Conservation (phyloP, 148 eudicot genomes). For the Diospyros kaki region DNA sequence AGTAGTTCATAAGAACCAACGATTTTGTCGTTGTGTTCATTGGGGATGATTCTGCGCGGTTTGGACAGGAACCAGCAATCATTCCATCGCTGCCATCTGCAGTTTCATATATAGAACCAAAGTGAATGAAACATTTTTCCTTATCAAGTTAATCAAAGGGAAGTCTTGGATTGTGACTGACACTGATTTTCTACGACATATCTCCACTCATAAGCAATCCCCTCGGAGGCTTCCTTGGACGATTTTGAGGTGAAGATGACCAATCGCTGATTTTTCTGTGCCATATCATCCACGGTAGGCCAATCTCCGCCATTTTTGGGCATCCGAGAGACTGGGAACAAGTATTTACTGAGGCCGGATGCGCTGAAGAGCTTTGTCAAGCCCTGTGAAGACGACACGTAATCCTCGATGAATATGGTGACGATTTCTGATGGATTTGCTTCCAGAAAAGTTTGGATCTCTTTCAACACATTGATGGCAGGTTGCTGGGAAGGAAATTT, state of each 20-base stretch:
- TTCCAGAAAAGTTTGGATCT: slow-evolving; percentile 58
- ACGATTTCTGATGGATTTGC: slow-evolving; percentile 71
- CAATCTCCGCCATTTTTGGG: slow-evolving; percentile 73
- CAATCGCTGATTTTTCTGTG: slow-evolving; percentile 57
- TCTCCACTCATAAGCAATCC: slow-evolving; percentile 85
- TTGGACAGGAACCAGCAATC: slow-evolving; percentile 61
- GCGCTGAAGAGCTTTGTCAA: slow-evolving; percentile 64
- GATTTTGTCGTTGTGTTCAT: slow-evolving; percentile 53
- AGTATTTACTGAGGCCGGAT: slow-evolving; percentile 61
- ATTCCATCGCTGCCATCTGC: slow-evolving; percentile 84
- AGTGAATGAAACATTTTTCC: background rate
- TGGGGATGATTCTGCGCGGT: slow-evolving; percentile 62
- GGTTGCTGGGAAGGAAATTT: slow-evolving; percentile 58
- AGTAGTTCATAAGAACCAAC: slow-evolving; percentile 79
- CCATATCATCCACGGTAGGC: slow-evolving; percentile 93
- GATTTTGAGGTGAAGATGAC: slow-evolving; percentile 72
- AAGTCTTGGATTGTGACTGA: slow-evolving; percentile 28
- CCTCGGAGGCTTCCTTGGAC: slow-evolving; percentile 78
- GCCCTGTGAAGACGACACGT: slow-evolving; percentile 64
- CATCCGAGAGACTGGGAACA: slow-evolving; percentile 79
- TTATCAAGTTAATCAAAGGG: background rate
- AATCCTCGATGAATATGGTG: slow-evolving; percentile 88
- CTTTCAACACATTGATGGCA: slow-evolving; percentile 69
- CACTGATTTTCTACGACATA: slow-evolving; percentile 84
- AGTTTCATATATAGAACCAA: slow-evolving; percentile 13